Base-by-base conservation (phyloP, 2,329 filamentous ascomycete genomes). In the Chaetothyriales sp. region DNA sequence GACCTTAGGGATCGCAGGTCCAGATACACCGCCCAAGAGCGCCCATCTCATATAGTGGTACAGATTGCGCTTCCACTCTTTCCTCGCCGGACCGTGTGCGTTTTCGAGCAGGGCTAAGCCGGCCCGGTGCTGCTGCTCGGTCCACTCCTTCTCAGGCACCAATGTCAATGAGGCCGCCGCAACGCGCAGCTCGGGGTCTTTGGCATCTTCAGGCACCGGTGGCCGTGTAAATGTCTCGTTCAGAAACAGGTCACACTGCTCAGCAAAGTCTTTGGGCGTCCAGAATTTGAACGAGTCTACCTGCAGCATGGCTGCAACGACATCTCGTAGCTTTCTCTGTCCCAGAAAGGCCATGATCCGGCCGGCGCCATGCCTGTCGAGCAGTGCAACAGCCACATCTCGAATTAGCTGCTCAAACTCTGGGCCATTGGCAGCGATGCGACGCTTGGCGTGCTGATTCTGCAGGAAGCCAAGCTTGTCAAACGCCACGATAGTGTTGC, bases 381-480 rank as follows among this genome's bases (percentile, higher is more conserved):
- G 46, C 7, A 61, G 48, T 10, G 55, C 52, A n/a, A 56, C 49
- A 2, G 56, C 54, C 3, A 59, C 52, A 26, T 60, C 55, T 44
- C 56, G 49, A 42, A 71, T 64, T 61, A 73, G 65, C 36, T 66
- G 58, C 12, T 69, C 59, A 49, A 68, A 66, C 20, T 63, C 58
- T 5, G 65, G 60, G 43, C 75, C 74, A 55, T 70, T 69, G 19
- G 62, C 63, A 44, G 69, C 60, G 39, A 73, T 71, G 48, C 70
- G 70, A 5, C 68, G 67, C 42, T 71, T 66, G n/a, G 74, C 75
- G 62, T 90, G 86, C 46, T 78, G 75, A 59, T 77, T 79, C 62
- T 95, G 86, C 47, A 96, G 76, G 64, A 81, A 86, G 59, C 79
- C 76, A 15, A 96, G 75, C 63, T 96, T 98, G 47, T 81, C 79